Evolutionary conservation across 108 stramenopile species (phyloP).

Genomic region (Skeletonema grethae): DNA sequence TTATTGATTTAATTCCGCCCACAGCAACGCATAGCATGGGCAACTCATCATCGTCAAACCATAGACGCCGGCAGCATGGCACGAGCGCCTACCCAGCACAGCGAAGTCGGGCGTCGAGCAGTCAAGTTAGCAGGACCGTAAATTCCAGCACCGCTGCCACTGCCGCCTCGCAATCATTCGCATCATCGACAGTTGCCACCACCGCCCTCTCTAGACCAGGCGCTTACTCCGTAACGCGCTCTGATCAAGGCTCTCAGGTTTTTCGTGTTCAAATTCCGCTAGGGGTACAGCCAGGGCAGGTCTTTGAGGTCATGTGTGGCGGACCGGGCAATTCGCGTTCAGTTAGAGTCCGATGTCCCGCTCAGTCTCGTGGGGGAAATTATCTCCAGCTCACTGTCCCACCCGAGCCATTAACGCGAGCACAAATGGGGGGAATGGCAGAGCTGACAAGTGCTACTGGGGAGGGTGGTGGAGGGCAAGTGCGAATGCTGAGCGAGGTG

Average conservation of each 20-base stretch:
- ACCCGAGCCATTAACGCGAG: conserved; percentile 63
- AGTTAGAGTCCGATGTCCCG: conserved; percentile 84
- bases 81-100: conserved; percentile 1
- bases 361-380: conserved; percentile 69
- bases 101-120: neutral
- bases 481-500: conserved; percentile 66
- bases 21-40: neutral
- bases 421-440: conserved; percentile 54
- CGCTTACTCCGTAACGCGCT: conserved; percentile 64
- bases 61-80: neutral
- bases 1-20: no score
- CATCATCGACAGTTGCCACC: neutral
- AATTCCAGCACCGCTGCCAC: neutral
- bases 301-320: conserved; percentile 73
- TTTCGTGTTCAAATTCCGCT: conserved; percentile 83
- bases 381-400: conserved; percentile 83
- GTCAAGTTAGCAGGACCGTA: neutral
- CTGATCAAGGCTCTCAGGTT: conserved; percentile 65
- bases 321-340: conserved; percentile 53
- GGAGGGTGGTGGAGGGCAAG: conserved; percentile 61
- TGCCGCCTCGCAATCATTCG: neutral
- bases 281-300: conserved; percentile 66
- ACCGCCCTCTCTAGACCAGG: conserved; percentile 47
- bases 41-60: neutral
- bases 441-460: conserved; percentile 58